Percentiles rank a stretch among this genome's conserved stretches.
Conservation (phyloP, 2,329 filamentous ascomycete genomes). For the Ophiocordyceps polyrhachis-furcata region DNA sequence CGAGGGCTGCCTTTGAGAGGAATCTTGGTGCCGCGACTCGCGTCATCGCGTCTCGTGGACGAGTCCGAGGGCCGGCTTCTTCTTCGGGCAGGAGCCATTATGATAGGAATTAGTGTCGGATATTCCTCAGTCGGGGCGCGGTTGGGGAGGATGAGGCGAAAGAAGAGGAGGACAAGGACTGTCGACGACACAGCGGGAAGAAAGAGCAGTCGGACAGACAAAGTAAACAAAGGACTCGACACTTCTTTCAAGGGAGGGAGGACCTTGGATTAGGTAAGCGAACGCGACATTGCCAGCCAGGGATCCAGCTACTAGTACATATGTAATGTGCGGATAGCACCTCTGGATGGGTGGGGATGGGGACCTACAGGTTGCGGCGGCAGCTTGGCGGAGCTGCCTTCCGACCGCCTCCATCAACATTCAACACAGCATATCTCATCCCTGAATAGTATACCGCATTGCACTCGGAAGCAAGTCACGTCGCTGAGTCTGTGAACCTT, state of each 20-base stretch:
- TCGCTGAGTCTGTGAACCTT: no score
- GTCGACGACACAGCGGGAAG: neutral
- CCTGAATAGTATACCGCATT: no score
- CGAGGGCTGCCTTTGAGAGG: conserved; percentile 13
- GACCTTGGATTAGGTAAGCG: conserved; percentile 3
- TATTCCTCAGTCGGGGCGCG: neutral
- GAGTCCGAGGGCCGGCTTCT: conserved; percentile 14
- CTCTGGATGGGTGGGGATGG: no score
- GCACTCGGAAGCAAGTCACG: no score
- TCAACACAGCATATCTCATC: no score
- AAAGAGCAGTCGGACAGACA: conserved; percentile 5
- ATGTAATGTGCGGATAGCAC: no score
- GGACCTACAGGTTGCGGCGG: no score
- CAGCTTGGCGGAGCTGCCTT: no score
- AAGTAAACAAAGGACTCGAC: conserved; percentile 21
- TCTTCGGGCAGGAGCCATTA: conserved; percentile 28
- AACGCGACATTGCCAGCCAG: no score
- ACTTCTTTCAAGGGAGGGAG: neutral
- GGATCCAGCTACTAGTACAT: no score
- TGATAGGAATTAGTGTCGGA: conserved; percentile 2
- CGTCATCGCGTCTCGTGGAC: conserved; percentile 4
- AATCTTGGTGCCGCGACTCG: conserved; percentile 8
- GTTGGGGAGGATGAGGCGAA: neutral
- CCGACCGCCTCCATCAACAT: no score
- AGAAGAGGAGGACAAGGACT: neutral